These are phyloP conservation scores for Coemansia sp. DNA, from an alignment of 192 early-diverging fungal species.

Conservation along the genomic window DNA sequence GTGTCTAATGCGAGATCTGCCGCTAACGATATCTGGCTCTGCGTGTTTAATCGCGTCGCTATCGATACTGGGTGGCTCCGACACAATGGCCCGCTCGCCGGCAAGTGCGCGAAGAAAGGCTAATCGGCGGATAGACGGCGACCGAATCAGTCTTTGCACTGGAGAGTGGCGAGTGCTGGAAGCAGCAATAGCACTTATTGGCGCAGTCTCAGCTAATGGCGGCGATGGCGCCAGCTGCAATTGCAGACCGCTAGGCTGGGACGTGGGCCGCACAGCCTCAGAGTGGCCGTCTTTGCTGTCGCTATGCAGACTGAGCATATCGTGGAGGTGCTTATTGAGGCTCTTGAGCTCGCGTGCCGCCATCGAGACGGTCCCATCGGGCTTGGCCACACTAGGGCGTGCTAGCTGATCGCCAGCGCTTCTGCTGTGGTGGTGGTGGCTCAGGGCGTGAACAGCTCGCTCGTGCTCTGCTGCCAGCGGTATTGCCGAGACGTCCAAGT, in stretches of 20 bases:
- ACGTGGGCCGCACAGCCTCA: background rate
- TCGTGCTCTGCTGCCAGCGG: conserved; percentile 6
- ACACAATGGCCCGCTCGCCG: conserved; percentile 1
- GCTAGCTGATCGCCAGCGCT: background rate
- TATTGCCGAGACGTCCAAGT: conserved; percentile 11
- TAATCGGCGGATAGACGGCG: conserved; percentile 33
- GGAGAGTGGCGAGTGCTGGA: conserved; percentile 4
- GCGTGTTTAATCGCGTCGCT: background rate
- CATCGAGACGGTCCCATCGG: background rate
- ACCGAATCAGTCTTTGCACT: conserved; percentile 9
- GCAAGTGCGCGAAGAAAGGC: conserved; percentile 19
- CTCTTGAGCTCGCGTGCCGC: conserved; percentile 24
- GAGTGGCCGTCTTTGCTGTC: background rate
- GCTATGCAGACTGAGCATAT: conserved; percentile 23
- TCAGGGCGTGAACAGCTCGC: background rate
- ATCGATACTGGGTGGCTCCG: background rate
- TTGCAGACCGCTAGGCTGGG: conserved; percentile 1
- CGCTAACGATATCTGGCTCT: background rate
- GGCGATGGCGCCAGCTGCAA: background rate
- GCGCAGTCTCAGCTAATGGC: background rate
- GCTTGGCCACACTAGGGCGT: background rate
- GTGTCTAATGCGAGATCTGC: conserved; percentile 1
- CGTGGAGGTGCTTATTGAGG: conserved; percentile 31
- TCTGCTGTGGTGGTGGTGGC: background rate
- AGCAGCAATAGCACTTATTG: background rate